A percentile compares a stretch with the other conserved stretches of the same genome.
These are phyloP conservation scores for Talaromyces stipitatus DNA, from an alignment of 495 filamentous ascomycete genomes.

Conservation along the genomic window DNA sequence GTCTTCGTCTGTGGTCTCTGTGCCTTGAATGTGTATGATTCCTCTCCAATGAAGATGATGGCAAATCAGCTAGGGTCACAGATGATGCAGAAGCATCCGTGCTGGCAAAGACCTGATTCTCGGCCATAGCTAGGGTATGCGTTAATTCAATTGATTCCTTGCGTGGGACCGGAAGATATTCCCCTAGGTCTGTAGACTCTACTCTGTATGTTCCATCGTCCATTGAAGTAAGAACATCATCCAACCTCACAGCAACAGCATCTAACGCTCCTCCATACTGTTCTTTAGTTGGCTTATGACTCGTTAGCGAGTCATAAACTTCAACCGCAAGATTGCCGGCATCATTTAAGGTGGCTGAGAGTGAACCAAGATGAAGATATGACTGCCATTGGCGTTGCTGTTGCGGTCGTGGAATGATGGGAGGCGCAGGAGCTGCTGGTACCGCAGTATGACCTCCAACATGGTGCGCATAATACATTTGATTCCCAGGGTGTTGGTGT, in stretches of 20 bases:
- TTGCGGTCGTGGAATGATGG: neutral
- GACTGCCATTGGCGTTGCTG: neutral
- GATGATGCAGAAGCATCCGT: neutral
- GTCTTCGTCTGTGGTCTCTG: constrained; percentile 17
- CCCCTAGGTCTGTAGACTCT: constrained; percentile 53
- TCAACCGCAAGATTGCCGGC: constrained; percentile 5
- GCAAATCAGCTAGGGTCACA: constrained; percentile 5
- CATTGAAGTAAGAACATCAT: constrained; percentile 58
- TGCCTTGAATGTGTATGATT: constrained; percentile 11
- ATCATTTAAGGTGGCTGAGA: constrained; percentile 2
- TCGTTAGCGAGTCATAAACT: neutral
- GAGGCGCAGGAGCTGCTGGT: neutral
- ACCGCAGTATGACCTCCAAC: neutral
- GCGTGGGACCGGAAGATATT: too few relatives aligned
- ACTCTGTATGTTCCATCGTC: constrained; percentile 58
- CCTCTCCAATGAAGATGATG: constrained; percentile 10
- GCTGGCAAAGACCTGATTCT: constrained; percentile 9
- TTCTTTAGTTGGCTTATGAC: neutral
- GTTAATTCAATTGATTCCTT: too few relatives aligned
- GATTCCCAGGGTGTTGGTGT: neutral
- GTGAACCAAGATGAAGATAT: neutral
- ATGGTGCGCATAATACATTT: neutral
- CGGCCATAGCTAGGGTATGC: constrained; percentile 11
- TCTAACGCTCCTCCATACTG: neutral
- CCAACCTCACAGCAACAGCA: constrained; percentile 32